Percentiles rank a stretch among this genome's conserved stretches.
These are phyloP conservation scores for Carex parvula DNA, from an alignment of 176 grass and related monocot species.

Conservation along the genomic window DNA sequence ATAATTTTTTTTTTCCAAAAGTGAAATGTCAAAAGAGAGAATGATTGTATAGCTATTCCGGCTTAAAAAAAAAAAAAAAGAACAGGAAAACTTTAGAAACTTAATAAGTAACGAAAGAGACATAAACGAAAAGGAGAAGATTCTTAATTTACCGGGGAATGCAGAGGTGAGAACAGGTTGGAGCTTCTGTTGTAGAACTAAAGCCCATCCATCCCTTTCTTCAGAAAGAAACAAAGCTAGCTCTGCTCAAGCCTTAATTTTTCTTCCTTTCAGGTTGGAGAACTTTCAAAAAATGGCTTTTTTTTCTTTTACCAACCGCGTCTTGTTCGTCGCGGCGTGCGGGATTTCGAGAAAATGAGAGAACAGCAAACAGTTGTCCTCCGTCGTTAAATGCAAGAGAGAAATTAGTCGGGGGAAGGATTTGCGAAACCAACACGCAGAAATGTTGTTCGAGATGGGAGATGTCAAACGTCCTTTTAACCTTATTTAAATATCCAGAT, in stretches of 20 bases:
- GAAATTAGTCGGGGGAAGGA: background rate
- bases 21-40: background rate
- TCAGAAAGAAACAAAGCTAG: background rate
- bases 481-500: background rate
- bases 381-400: background rate
- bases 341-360: background rate
- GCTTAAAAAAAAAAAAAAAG: background rate
- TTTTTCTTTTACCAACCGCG: background rate
- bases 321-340: background rate
- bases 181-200: background rate
- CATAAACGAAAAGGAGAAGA: background rate
- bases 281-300: background rate
- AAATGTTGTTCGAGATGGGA: background rate
- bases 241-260: background rate
- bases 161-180: background rate
- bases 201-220: background rate
- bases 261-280: background rate
- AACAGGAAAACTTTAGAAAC: background rate
- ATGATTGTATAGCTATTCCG: background rate
- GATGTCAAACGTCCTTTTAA: background rate
- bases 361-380: background rate
- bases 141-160: constrained; percentile 10
- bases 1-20: background rate
- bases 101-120: background rate
- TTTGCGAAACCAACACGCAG: background rate